A percentile compares a stretch with the other conserved stretches of the same genome.
Evolutionary conservation across 768 basidiomycete genomes (phyloP).

Genomic region (Hericium coralloides): DNA sequence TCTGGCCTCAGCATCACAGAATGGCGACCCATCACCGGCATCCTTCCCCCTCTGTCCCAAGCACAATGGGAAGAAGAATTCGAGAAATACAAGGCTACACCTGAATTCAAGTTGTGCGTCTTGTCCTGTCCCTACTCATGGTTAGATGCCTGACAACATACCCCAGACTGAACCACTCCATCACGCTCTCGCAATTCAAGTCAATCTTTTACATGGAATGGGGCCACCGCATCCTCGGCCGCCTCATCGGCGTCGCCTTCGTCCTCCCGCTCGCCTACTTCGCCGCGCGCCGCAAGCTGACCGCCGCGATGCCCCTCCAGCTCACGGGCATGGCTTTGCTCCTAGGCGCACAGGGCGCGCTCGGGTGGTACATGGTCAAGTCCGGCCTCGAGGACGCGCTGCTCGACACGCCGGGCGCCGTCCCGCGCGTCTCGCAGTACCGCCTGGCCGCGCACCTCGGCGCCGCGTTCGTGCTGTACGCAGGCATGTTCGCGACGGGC

Average conservation of each 20-base stretch:
- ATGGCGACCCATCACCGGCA: constrained; percentile 89
- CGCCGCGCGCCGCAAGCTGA: constrained; percentile 57
- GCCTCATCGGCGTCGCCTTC: constrained; percentile 76
- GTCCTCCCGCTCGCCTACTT: constrained; percentile 83
- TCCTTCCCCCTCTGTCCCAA: constrained; percentile 70
- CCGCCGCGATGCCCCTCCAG: constrained; percentile 49
- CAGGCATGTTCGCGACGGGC: constrained; percentile 83
- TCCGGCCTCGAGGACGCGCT: constrained; percentile 84
- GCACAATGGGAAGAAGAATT: constrained; percentile 85
- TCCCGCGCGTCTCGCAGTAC: constrained; percentile 95
- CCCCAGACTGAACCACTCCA: constrained; percentile 77
- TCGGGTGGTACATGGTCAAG: constrained; percentile 99
- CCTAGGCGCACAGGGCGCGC: constrained; percentile 82
- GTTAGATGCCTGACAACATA: not conserved
- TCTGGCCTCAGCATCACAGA: constrained; percentile 97
- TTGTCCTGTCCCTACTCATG: not conserved
- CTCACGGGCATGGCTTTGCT: constrained; percentile 68
- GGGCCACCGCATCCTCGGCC: constrained; percentile 89
- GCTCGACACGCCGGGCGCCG: constrained; percentile 71
- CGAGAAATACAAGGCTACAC: constrained; percentile 87
- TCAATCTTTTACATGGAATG: constrained; percentile 98
- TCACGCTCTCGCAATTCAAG: constrained; percentile 87
- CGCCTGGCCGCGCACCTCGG: constrained; percentile 91
- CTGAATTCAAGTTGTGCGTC: constrained; percentile 90
- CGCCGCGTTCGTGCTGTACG: constrained; percentile 86